Percentiles rank a stretch among this genome's conserved stretches.
phyloP scores from a whole-genome alignment of 139 green algal species.

The Gonium pectorale region DNA sequence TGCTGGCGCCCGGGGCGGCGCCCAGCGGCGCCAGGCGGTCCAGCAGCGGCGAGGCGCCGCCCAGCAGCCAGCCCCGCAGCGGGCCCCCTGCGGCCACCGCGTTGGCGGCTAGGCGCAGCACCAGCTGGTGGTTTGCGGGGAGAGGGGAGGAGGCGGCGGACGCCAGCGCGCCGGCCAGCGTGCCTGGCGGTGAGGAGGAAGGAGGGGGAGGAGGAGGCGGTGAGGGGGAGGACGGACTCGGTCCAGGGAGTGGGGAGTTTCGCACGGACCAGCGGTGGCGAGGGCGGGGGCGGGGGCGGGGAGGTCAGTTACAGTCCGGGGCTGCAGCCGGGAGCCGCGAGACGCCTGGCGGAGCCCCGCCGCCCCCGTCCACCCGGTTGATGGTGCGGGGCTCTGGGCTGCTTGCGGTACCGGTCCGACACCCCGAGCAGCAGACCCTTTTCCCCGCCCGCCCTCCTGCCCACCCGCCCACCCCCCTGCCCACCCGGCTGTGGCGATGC shows the following conservation, averaged over 20 bases:
- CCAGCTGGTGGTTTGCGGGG: conserved; percentile 71
- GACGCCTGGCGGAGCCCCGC: too few relatives aligned
- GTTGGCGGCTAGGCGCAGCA: conserved; percentile 74
- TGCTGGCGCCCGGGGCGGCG: conserved; percentile 22
- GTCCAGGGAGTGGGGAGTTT: neutral
- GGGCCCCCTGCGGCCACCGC: conserved; percentile 34
- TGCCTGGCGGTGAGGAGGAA: conserved; percentile 15
- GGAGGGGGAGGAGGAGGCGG: neutral
- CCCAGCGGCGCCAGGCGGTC: conserved; percentile 25
- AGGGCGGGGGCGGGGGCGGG: too few relatives aligned
- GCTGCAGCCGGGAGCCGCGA: too few relatives aligned
- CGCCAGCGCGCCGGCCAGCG: conserved; percentile 54
- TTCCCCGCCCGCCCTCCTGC: too few relatives aligned
- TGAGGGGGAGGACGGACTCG: neutral
- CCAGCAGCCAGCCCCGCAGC: conserved; percentile 8
- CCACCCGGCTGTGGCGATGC: neutral
- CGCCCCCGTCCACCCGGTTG: too few relatives aligned
- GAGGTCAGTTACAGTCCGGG: too few relatives aligned
- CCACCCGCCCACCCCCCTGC: neutral
- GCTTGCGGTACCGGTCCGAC: too few relatives aligned
- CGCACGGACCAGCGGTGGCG: neutral
- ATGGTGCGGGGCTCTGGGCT: too few relatives aligned
- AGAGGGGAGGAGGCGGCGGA: conserved; percentile 46
- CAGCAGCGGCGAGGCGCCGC: neutral
- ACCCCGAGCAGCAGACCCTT: too few relatives aligned